Evolutionary conservation across 2,329 filamentous ascomycete genomes (phyloP).

Genomic region (Aspergillus sojae): DNA sequence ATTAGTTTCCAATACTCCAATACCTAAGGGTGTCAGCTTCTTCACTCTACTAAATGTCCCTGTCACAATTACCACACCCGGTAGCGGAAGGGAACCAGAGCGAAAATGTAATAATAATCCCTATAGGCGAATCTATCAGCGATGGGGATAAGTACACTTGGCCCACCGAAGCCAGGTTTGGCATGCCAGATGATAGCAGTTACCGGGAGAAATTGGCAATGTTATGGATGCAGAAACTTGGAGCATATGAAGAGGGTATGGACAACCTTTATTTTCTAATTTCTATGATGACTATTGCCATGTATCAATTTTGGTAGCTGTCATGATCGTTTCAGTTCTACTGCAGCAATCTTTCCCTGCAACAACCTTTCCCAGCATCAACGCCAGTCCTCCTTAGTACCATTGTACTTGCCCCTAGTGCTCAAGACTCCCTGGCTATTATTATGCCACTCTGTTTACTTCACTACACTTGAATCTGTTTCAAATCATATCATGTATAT

Average conservation of each 20-base stretch:
- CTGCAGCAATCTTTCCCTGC: not conserved
- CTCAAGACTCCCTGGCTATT: not conserved
- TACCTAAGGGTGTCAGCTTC: not conserved
- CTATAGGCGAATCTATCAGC: conserved; percentile 37
- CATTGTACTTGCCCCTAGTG: not conserved
- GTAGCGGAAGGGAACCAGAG: conserved; percentile 18
- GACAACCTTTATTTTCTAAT: conserved; percentile 10
- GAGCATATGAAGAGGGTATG: conserved; percentile 42
- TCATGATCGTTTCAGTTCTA: not conserved
- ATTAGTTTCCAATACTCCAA: not conserved
- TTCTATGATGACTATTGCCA: not conserved
- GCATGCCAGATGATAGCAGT: conserved; percentile 41
- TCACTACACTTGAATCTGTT: not conserved
- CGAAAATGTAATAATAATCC: conserved; percentile 30
- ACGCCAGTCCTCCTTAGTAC: not conserved
- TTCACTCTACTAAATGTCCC: conserved; percentile 8
- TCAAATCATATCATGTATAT: not conserved
- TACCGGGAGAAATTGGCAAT: conserved; percentile 53
- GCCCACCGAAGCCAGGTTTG: conserved; percentile 40
- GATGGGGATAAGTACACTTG: conserved; percentile 43
- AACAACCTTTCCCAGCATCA: not conserved
- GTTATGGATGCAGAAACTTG: conserved; percentile 51
- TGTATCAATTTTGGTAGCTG: not conserved
- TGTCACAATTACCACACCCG: conserved; percentile 9
- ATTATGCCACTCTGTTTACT: not conserved